phyloP scores from a whole-genome alignment of 2,329 filamentous ascomycete genomes.

The Escovopsis sp. region DNA sequence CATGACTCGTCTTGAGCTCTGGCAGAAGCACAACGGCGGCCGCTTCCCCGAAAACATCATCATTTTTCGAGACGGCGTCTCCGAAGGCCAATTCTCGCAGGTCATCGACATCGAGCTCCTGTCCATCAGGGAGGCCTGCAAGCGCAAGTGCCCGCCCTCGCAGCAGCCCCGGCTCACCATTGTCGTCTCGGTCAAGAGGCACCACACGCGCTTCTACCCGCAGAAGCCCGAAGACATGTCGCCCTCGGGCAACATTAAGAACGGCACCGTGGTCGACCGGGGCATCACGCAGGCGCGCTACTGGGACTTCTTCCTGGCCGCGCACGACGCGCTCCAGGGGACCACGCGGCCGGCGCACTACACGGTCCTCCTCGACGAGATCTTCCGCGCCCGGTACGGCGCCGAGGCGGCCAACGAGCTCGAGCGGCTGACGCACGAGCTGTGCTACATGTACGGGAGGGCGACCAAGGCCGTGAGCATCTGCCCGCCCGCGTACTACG shows the following conservation, averaged over 20 bases:
- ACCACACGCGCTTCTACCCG: conserved; percentile 79
- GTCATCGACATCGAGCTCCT: conserved; percentile 58
- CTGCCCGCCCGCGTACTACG: conserved; percentile 81
- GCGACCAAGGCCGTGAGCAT: conserved; percentile 82
- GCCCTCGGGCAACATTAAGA: conserved; percentile 48
- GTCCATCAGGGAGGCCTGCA: conserved; percentile 49
- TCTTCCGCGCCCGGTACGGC: conserved; percentile 36
- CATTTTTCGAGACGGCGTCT: conserved; percentile 80
- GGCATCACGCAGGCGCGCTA: conserved; percentile 60
- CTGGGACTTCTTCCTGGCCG: conserved; percentile 78
- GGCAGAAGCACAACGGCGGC: conserved; percentile 41
- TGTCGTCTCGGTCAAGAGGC: conserved; percentile 73
- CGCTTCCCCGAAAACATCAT: conserved; percentile 57
- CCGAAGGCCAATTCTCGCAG: conserved; percentile 63
- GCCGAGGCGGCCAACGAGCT: conserved; percentile 47
- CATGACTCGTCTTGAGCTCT: conserved; percentile 48
- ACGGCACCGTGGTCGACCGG: conserved; percentile 75
- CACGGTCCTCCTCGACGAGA: conserved; percentile 56
- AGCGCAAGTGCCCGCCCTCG: conserved; percentile 37
- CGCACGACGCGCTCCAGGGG: conserved; percentile 67
- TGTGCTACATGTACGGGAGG: conserved; percentile 73
- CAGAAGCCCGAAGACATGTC: conserved; percentile 33
- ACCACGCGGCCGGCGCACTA: conserved; percentile 80
- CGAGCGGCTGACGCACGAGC: conserved; percentile 58
- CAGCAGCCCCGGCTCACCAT: conserved; percentile 51